Conservation (phyloP, 305 asterid genomes). For the Petunia hybrid region DNA sequence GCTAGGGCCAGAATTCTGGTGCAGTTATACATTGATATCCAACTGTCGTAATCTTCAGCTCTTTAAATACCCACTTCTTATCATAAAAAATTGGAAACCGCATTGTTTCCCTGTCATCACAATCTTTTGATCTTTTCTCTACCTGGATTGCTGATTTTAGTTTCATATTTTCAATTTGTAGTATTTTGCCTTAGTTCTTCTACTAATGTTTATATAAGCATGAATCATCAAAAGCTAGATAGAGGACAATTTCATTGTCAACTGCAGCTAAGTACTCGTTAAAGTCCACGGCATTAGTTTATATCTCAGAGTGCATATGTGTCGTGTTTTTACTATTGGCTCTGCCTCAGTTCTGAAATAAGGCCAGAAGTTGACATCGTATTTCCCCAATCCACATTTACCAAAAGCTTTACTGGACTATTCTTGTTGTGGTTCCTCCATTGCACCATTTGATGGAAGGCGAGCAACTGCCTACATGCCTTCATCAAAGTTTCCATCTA, state of each 20-base stretch:
- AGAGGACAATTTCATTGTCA: not conserved
- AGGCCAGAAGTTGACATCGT: not conserved
- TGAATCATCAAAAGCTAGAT: not conserved
- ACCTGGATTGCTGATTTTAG: not conserved
- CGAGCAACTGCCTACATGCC: too few species aligned
- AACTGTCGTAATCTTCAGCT: not conserved
- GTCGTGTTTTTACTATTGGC: not conserved
- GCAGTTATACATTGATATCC: slow-evolving; percentile 2
- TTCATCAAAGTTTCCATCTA: too few species aligned
- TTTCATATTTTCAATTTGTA: not conserved
- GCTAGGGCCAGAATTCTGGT: not conserved
- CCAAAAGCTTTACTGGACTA: not conserved
- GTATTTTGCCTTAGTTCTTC: not conserved
- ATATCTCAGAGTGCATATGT: not conserved
- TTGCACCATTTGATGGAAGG: not conserved
- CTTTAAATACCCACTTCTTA: not conserved
- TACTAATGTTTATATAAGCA: not conserved
- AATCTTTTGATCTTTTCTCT: not conserved
- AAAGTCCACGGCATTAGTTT: not conserved
- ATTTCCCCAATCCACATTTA: not conserved
- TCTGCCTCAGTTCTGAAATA: not conserved
- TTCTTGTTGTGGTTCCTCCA: not conserved
- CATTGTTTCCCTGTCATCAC: not conserved
- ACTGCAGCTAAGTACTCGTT: not conserved
- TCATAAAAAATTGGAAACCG: not conserved